phyloP scores from a whole-genome alignment of 371 early-diverging fungal species.

The Mortierella sp. region DNA sequence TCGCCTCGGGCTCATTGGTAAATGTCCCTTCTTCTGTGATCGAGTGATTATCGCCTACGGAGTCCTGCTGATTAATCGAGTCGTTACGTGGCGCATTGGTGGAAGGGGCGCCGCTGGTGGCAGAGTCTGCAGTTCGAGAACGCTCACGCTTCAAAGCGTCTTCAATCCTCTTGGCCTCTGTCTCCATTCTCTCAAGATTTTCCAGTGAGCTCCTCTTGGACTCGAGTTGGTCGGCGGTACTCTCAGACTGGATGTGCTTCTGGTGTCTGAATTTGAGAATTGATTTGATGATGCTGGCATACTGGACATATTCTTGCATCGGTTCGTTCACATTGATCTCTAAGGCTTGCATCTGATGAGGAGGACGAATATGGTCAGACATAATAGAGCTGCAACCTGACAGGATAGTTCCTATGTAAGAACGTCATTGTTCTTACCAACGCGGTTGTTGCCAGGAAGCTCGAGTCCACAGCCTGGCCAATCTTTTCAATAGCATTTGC shows the following conservation, averaged over 20 bases:
- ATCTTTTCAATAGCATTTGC: slow-evolving; percentile 88
- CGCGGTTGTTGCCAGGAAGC: slow-evolving; percentile 77
- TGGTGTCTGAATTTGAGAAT: slow-evolving; percentile 85
- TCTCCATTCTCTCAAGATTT: slow-evolving; percentile 79
- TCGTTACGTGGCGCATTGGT: slow-evolving; percentile 7
- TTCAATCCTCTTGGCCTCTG: slow-evolving; percentile 88
- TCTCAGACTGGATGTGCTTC: slow-evolving; percentile 89
- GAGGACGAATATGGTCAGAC: too few species aligned
- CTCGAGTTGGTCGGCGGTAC: slow-evolving; percentile 76
- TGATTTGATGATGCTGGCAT: slow-evolving; percentile 85
- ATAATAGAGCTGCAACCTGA: background rate
- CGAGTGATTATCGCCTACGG: slow-evolving; percentile 4
- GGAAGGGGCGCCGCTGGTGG: slow-evolving; percentile 10
- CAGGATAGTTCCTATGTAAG: background rate
- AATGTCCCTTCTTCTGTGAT: slow-evolving; percentile 35
- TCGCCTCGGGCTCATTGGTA: slow-evolving; percentile 32
- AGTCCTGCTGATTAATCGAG: background rate
- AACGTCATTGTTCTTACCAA: slow-evolving; percentile 61
- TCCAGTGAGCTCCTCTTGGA: slow-evolving; percentile 75
- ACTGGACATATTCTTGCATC: slow-evolving; percentile 90
- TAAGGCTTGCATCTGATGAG: slow-evolving; percentile 68
- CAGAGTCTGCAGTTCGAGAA: slow-evolving; percentile 10
- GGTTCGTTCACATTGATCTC: slow-evolving; percentile 88
- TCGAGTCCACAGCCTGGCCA: slow-evolving; percentile 91
- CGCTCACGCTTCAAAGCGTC: slow-evolving; percentile 73